Evolutionary conservation across 352 stramenopile genomes (phyloP), one percentile per base, ranked within the genome.

Genomic region (Thraustochytrium sp.): DNA sequence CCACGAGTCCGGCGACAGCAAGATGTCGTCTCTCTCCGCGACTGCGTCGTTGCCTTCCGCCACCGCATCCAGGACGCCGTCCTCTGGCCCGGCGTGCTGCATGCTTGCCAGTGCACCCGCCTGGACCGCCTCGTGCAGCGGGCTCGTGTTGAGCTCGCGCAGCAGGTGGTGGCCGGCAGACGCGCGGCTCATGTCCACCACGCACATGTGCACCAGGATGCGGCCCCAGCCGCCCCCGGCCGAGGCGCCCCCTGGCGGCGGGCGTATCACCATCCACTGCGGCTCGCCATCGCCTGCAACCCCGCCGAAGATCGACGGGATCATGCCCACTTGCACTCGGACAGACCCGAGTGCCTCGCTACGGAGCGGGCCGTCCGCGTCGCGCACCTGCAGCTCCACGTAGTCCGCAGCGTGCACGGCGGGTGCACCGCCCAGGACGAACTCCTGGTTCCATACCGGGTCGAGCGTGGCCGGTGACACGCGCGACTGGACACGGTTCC

Each of bases 371-470:
- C 4, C 42, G 2, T 44, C 36, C 16, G 46, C 68, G 38, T 80
- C 68, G 23, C 11, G 18, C 16, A 61, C 16, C n/a, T n/a, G 23
- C 0, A 80, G 48, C 40, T 80, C 68, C 68, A 64, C 29, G 36
- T 44, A 80, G 55, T 82, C 74, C 38, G 51, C 31, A 31, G 29
- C n/a, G 31, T 73, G 38, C 3, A 82, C 23, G 3, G 40, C 5
- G 9, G n/a, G 26, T 13, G 55, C n/a, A 4, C 36, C 38, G 18
- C 74, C 74, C 0, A 82, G 18, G 18, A 82, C 29, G 78, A 82
- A 82, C 36, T 76, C 49, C 46, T 82, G 21, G 31, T 73, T 73
- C 74, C 74, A 82, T 3, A 40, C 42, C 11, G 65, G 65, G 65
- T 61, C 38, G 34, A 61, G 16, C 44, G 46, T 62, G 16, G n/a